phyloP scores from a whole-genome alignment of 2,329 filamentous ascomycete genomes.

The Ophiocordyceps australis region DNA sequence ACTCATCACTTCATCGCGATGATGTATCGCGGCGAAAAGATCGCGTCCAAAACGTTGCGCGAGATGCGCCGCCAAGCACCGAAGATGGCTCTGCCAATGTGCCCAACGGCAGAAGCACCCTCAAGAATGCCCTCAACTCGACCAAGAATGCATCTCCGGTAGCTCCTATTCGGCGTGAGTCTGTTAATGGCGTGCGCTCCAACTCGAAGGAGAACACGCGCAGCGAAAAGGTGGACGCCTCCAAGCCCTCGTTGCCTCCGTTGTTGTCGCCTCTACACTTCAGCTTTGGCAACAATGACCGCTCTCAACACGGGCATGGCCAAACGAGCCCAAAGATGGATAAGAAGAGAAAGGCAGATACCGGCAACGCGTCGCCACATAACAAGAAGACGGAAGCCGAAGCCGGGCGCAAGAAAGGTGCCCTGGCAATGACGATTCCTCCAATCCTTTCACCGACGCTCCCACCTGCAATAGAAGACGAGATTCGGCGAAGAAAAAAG shows the following conservation, averaged over 20 bases:
- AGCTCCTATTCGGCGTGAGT: slow-evolving; percentile 19
- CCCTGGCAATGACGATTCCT: slow-evolving; percentile 20
- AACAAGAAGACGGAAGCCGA: slow-evolving; percentile 10
- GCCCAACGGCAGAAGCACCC: slow-evolving; percentile 16
- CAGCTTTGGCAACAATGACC: slow-evolving; percentile 19
- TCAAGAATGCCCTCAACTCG: slow-evolving; percentile 11
- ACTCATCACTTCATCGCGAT: slow-evolving; percentile 13
- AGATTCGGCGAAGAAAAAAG: slow-evolving; percentile 14
- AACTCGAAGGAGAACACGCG: slow-evolving; percentile 14
- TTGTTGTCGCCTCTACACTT: slow-evolving; percentile 33
- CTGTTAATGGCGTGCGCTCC: slow-evolving; percentile 22
- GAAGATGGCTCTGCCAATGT: slow-evolving; percentile 13
- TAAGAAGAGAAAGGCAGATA: slow-evolving; percentile 12
- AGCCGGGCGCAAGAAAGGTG: slow-evolving; percentile 17
- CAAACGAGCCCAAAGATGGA: slow-evolving; percentile 9
- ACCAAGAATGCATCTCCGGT: slow-evolving; percentile 14
- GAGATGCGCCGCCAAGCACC: slow-evolving; percentile 9
- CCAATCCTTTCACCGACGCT: slow-evolving; percentile 36
- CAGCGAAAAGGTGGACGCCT: slow-evolving; percentile 16
- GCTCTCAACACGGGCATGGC: slow-evolving; percentile 6
- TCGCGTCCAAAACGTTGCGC: slow-evolving; percentile 4
- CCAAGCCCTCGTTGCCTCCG: slow-evolving; percentile 26
- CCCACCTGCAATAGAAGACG: slow-evolving; percentile 29
- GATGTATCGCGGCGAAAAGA: slow-evolving; percentile 15
- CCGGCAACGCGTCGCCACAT: slow-evolving; percentile 11